Percentiles rank a stretch among this genome's conserved stretches.
Evolutionary conservation across 768 basidiomycete genomes (phyloP).

Genomic region (Mycena crocata): DNA sequence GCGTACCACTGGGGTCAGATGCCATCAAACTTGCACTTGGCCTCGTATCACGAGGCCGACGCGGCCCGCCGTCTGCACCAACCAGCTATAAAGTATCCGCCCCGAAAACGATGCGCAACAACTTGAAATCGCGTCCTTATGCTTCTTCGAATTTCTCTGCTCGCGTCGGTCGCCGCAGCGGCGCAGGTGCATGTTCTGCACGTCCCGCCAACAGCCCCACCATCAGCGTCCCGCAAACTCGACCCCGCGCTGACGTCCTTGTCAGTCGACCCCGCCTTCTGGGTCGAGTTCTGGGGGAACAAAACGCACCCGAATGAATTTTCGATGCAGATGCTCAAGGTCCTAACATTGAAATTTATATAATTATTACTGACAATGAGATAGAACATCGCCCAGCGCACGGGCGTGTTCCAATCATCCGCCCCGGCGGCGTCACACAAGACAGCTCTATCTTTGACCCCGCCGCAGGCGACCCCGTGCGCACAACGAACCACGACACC

Average conservation of each 20-base stretch:
- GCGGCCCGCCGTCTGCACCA: too few species aligned
- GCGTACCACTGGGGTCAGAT: slow-evolving; percentile 9
- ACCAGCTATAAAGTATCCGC: too few species aligned
- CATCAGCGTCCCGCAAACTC: not conserved
- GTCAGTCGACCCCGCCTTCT: slow-evolving; percentile 24
- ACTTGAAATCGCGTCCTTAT: too few species aligned
- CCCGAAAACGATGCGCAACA: too few species aligned
- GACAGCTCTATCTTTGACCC: slow-evolving; percentile 17
- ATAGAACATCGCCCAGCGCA: slow-evolving; percentile 17
- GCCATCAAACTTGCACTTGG: not conserved
- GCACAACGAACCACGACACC: slow-evolving; percentile 13
- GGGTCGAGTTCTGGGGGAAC: slow-evolving; percentile 26
- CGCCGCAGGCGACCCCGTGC: slow-evolving; percentile 9
- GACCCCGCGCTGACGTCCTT: slow-evolving; percentile 12
- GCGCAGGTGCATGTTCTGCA: slow-evolving; percentile 10
- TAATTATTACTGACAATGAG: not conserved
- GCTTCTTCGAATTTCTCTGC: not conserved
- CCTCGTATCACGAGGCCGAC: slow-evolving; percentile 11
- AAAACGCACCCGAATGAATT: slow-evolving; percentile 22
- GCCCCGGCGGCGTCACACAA: slow-evolving; percentile 28
- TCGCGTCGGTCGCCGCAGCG: not conserved
- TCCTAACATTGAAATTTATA: too few species aligned
- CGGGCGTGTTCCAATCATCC: slow-evolving; percentile 20
- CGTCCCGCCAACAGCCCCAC: not conserved
- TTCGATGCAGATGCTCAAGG: slow-evolving; percentile 24